Evolutionary conservation across 2,329 filamentous ascomycete species (phyloP).

Genomic region (Colletotrichum noveboracense): DNA sequence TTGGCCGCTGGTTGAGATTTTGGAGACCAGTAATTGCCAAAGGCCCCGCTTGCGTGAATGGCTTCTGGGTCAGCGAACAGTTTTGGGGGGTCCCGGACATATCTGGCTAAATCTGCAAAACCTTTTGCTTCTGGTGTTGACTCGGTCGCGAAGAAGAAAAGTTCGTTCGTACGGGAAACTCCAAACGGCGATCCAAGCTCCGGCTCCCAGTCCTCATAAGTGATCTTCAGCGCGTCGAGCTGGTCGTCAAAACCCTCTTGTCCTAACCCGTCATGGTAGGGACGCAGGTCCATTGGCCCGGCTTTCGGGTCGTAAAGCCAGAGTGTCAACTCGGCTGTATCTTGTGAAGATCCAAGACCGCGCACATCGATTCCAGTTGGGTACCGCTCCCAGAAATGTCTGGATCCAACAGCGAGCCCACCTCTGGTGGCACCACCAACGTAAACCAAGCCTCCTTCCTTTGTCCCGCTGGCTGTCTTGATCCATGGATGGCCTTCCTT

Average conservation of each 20-base stretch:
- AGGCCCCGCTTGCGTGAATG: constrained; percentile 55
- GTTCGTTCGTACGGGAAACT: constrained; percentile 61
- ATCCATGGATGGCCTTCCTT: constrained; percentile 63
- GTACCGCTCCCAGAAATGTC: constrained; percentile 69
- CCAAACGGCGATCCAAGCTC: constrained; percentile 62
- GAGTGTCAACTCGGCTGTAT: constrained; percentile 57
- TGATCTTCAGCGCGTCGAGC: constrained; percentile 65
- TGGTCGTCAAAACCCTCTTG: constrained; percentile 61
- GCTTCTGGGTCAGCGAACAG: constrained; percentile 52
- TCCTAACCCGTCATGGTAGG: constrained; percentile 63
- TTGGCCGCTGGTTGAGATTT: constrained; percentile 24
- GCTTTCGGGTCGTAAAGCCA: constrained; percentile 67
- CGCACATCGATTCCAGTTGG: constrained; percentile 62
- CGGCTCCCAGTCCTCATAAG: constrained; percentile 66
- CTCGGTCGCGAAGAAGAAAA: constrained; percentile 58
- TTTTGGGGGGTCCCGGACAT: constrained; percentile 57
- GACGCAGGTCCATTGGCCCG: constrained; percentile 59
- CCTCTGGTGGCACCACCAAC: constrained; percentile 61
- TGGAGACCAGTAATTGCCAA: constrained; percentile 59
- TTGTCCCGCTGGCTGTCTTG: constrained; percentile 60
- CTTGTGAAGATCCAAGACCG: constrained; percentile 47
- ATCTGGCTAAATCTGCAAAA: constrained; percentile 46
- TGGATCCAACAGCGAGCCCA: constrained; percentile 62
- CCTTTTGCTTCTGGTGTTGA: constrained; percentile 54
- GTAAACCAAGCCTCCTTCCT: constrained; percentile 62